Conservation (phyloP, 2,329 filamentous ascomycete species). For the Fusarium marasasianum region DNA sequence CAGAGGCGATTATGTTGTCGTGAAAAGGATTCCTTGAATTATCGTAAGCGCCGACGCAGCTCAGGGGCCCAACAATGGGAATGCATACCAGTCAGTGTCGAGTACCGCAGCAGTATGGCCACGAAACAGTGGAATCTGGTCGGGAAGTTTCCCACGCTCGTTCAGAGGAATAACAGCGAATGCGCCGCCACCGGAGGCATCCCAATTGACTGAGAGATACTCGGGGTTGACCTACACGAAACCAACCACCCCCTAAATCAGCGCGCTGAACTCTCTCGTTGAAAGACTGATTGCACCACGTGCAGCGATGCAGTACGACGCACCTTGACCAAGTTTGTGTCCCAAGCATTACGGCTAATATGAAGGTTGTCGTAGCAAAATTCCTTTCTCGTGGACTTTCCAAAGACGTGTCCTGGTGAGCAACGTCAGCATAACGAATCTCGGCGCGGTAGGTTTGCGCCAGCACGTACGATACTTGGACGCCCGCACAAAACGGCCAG, state of each 20-base stretch:
- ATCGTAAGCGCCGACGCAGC: conserved; percentile 21
- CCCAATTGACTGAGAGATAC: conserved; percentile 98
- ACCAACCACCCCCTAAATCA: conserved; percentile 39
- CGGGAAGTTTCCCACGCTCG: conserved; percentile 90
- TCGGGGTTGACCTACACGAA: conserved; percentile 83
- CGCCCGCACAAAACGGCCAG: conserved; percentile 73
- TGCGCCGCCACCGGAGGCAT: conserved; percentile 92
- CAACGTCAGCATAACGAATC: conserved; percentile 41
- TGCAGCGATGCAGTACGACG: conserved; percentile 72
- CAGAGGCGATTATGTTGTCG: conserved; percentile 90
- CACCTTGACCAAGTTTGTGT: conserved; percentile 98
- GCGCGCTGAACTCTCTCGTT: conserved; percentile 32
- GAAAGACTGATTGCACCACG: conserved; percentile 24
- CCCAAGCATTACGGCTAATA: conserved; percentile 98
- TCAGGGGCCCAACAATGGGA: conserved; percentile 14
- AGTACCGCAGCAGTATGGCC: conserved; percentile 95
- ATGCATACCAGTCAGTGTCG: conserved; percentile 90
- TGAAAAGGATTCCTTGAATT: conserved; percentile 88
- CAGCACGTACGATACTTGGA: conserved; percentile 72
- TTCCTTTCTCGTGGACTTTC: conserved; percentile 94
- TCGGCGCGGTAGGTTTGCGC: conserved; percentile 42
- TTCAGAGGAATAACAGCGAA: conserved; percentile 94
- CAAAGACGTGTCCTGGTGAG: conserved; percentile 91
- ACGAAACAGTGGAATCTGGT: conserved; percentile 92
- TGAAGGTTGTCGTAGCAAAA: conserved; percentile 98